A percentile compares a stretch with the other conserved stretches of the same genome.
Conservation (phyloP, 805 yeast species). For the Saccharomycopsis sp. region DNA sequence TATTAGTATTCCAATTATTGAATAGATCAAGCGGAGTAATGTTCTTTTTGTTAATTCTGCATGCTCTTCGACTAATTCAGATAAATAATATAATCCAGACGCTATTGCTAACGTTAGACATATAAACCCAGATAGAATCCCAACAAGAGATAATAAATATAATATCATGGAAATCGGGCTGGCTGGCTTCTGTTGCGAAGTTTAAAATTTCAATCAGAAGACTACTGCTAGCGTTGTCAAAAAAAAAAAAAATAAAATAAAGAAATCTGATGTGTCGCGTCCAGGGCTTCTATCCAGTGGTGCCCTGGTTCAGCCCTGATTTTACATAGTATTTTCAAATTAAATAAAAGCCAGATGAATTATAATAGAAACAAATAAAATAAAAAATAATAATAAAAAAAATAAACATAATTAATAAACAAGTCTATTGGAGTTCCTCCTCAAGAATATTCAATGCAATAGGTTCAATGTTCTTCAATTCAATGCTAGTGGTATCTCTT, state of each 20-base stretch:
- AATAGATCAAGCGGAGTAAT: slow-evolving; percentile 54
- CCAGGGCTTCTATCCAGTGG: neutral
- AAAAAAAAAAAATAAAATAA: too few relatives aligned
- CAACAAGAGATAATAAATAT: slow-evolving; percentile 50
- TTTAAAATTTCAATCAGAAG: too few relatives aligned
- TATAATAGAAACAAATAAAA: too few relatives aligned
- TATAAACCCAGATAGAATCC: slow-evolving; percentile 54
- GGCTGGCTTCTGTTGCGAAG: too few relatives aligned
- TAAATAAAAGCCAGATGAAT: too few relatives aligned
- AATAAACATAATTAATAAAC: neutral
- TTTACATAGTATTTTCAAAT: too few relatives aligned
- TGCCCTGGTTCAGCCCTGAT: too few relatives aligned
- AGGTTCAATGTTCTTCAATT: slow-evolving; percentile 20
- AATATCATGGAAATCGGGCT: slow-evolving; percentile 55
- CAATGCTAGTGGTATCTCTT: slow-evolving; percentile 18
- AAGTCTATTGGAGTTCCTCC: neutral
- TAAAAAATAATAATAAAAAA: too few relatives aligned
- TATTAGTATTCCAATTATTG: slow-evolving; percentile 46
- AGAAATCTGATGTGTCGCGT: neutral
- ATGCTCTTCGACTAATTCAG: slow-evolving; percentile 92
- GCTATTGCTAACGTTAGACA: slow-evolving; percentile 67
- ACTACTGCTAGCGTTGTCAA: too few relatives aligned
- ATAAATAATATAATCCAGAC: slow-evolving; percentile 82
- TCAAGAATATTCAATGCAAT: slow-evolving; percentile 15
- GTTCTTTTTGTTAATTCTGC: slow-evolving; percentile 75